Conservation (phyloP, 106 monocot species). For the Apostasia ramifera region DNA sequence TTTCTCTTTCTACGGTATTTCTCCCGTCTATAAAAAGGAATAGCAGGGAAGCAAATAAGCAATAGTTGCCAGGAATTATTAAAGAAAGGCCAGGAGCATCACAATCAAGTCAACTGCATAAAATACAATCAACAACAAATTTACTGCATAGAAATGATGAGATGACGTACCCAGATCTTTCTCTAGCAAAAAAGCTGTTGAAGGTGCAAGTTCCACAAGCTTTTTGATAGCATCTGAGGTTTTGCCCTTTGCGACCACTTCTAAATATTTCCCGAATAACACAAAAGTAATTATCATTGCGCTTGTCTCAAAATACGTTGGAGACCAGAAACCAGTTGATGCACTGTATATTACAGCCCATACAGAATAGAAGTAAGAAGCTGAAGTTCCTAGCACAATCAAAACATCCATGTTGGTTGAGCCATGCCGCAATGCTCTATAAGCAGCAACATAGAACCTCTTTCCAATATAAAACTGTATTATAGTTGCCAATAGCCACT, state of each 20-base stretch:
- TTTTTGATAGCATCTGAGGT: conserved; percentile 97
- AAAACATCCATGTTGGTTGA: conserved; percentile 99
- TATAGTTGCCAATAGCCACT: conserved; percentile 58
- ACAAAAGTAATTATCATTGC: conserved; percentile 99
- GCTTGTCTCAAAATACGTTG: conserved; percentile 95
- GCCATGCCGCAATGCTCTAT: conserved; percentile 75
- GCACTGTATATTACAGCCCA: conserved; percentile 78
- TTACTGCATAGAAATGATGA: background rate
- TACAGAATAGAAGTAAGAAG: conserved; percentile 90
- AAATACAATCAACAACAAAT: too few species aligned
- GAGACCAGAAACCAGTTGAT: conserved; percentile 59
- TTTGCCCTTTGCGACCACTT: conserved; percentile 92
- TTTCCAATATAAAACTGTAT: conserved; percentile 91
- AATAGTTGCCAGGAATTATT: too few species aligned
- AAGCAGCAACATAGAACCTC: conserved; percentile 89
- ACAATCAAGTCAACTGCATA: too few species aligned
- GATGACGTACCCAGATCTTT: conserved; percentile 57
- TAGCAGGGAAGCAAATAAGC: background rate
- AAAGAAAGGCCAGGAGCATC: too few species aligned
- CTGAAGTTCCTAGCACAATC: conserved; percentile 84
- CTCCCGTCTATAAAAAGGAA: conserved; percentile 51
- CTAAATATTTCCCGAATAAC: conserved; percentile 90
- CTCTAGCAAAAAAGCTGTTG: conserved; percentile 71
- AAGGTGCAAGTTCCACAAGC: conserved; percentile 87
- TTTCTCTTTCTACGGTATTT: conserved; percentile 61